Conservation (phyloP, 805 yeast species). For the Schwanniomyces occidentalis region DNA sequence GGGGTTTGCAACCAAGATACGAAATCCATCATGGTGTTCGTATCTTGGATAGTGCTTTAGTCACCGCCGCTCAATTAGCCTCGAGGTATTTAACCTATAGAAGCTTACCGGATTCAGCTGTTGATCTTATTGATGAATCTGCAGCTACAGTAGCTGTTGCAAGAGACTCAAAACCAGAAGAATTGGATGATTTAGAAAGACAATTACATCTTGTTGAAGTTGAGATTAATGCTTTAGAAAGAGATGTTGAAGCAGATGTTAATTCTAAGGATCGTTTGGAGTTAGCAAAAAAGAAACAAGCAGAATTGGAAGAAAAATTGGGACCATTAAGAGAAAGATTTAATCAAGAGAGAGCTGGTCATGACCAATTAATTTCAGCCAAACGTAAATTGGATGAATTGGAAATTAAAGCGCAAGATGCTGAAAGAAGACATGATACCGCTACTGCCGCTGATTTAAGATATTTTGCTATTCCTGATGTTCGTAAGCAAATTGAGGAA, state of each 20-base stretch:
- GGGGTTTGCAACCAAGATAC: slow-evolving; percentile 91
- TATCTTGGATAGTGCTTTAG: slow-evolving; percentile 87
- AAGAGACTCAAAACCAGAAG: slow-evolving; percentile 97
- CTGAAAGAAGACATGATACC: slow-evolving; percentile 95
- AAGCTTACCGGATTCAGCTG: slow-evolving; percentile 92
- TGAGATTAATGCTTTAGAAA: slow-evolving; percentile 94
- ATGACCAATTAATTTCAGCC: slow-evolving; percentile 84
- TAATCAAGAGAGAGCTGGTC: slow-evolving; percentile 84
- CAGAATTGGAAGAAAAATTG: slow-evolving; percentile 80
- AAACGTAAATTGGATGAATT: slow-evolving; percentile 91
- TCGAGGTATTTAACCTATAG: slow-evolving; percentile 90
- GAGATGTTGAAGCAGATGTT: slow-evolving; percentile 84
- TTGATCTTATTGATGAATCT: slow-evolving; percentile 88
- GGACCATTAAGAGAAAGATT: slow-evolving; percentile 84
- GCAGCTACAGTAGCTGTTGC: slow-evolving; percentile 97
- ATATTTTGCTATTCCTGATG: slow-evolving; percentile 96
- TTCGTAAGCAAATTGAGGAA: slow-evolving; percentile 69
- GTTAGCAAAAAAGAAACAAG: slow-evolving; percentile 75
- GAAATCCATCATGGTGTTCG: slow-evolving; percentile 98
- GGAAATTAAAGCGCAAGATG: slow-evolving; percentile 90
- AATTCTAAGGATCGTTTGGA: slow-evolving; percentile 84
- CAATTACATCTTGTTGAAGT: slow-evolving; percentile 89
- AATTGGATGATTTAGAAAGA: slow-evolving; percentile 90
- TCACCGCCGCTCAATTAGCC: slow-evolving; percentile 91
- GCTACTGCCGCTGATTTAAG: slow-evolving; percentile 94